Evolutionary conservation across 1,284 basidiomycete genomes (phyloP), one percentile per base, ranked within the genome.

Genomic region (Puccinia hordei): DNA sequence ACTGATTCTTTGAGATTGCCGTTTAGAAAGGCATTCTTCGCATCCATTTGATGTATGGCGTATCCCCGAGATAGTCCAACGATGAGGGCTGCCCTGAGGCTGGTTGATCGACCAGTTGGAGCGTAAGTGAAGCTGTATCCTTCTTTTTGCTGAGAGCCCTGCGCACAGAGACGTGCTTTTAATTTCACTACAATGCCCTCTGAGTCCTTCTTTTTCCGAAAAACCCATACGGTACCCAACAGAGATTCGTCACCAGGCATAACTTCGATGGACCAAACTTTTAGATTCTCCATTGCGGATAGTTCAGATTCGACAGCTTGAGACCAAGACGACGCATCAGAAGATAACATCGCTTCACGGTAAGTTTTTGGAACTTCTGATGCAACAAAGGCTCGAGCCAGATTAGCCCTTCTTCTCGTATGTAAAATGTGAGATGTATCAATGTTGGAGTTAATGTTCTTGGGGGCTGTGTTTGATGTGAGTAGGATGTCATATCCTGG

Each of bases 1-100:
- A 74, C 35, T 3, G 24, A 33, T 44, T 66, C 46, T 5, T 76
- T 46, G 2, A 57, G 59, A 24, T 35, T 61, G 4, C 73, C 59
- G 38, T 68, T 77, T 5, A 66, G 63, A 30, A 75, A 75, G 10
- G 59, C 73, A 38, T 55, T 49, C 41, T 63, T 75, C 1, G 73
- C 57, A 35, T 75, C 73, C 73, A 75, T 75, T 22, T 63, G 49
- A 44, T 75, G 73, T 0, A 75, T 46, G 24, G 44, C 24, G 33
- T 51, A 75, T 41, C 59, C 41, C 3, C 59, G 19, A 33, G 41
- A 44, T 27, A 61, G 33, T 30, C 49, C 73, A 1, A 75, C 27
- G 19, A 59, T 27, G 15, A 75, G 8, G 2, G 59, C 30, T 1
- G 59, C n/a, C 8, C 57, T 8, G 10, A 75, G 55, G 38, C 55